These are phyloP conservation scores for Pseudogymnoascus sp. DNA, from an alignment of 2,329 filamentous ascomycete species.

Conservation along the genomic window DNA sequence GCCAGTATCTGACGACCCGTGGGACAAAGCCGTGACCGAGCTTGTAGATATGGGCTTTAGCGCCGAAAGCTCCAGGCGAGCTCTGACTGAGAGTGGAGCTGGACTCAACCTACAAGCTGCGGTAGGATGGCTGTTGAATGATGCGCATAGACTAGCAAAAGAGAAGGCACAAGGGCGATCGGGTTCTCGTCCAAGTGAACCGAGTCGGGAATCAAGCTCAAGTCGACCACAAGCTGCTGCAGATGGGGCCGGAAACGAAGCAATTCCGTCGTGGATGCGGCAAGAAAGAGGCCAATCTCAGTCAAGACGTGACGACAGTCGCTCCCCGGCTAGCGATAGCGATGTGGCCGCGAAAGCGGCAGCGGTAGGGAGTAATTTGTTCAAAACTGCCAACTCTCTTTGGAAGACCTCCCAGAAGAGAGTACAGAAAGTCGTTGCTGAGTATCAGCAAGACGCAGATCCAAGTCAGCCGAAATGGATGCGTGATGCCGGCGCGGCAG, in stretches of 20 bases:
- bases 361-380: constrained; percentile 71
- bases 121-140: constrained; percentile 81
- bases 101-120: constrained; percentile 78
- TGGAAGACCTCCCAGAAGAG: constrained; percentile 96
- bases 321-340: constrained; percentile 53
- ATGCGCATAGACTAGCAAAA: constrained; percentile 78
- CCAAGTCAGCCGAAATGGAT: constrained; percentile 90
- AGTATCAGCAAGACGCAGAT: constrained; percentile 69
- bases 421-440: constrained; percentile 83
- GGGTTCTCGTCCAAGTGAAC: constrained; percentile 28
- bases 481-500: constrained; percentile 52
- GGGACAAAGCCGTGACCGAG: constrained; percentile 77
- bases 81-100: constrained; percentile 70
- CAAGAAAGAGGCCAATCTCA: constrained; percentile 44
- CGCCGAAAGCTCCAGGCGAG: constrained; percentile 71
- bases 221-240: constrained; percentile 23
- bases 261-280: constrained; percentile 56
- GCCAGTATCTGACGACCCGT: constrained; percentile 46
- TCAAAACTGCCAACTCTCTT: constrained; percentile 89
- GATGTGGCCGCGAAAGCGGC: constrained; percentile 77
- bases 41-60: constrained; percentile 93
- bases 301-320: constrained; percentile 43
- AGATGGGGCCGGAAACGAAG: constrained; percentile 30
- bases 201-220: constrained; percentile 18
- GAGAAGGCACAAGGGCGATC: constrained; percentile 55